These are phyloP conservation scores for Babesia caballi DNA, from an alignment of 169 alveolate species.

Conservation along the genomic window DNA sequence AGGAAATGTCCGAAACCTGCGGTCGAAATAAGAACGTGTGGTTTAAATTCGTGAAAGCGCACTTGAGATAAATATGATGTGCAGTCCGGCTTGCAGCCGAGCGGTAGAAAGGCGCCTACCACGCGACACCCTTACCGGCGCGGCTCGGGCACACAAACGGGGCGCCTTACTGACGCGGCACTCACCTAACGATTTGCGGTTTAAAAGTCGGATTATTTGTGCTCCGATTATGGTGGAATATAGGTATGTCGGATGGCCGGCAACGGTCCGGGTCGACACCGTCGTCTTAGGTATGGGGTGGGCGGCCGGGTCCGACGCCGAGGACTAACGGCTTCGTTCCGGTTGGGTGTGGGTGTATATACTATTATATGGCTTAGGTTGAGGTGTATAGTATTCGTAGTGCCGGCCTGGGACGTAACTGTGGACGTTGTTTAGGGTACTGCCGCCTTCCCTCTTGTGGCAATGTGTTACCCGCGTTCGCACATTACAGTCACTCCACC, in stretches of 20 bases:
- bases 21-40: too few relatives aligned
- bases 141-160: neutral
- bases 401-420: too few relatives aligned
- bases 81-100: neutral
- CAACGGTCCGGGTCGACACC: neutral
- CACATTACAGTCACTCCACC: too few relatives aligned
- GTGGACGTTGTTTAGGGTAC: too few relatives aligned
- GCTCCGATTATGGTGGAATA: neutral
- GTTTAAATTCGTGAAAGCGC: neutral
- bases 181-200: slow-evolving; percentile 14
- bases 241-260: neutral
- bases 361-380: too few relatives aligned
- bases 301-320: too few relatives aligned
- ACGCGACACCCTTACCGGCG: neutral
- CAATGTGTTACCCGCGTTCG: too few relatives aligned
- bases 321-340: too few relatives aligned
- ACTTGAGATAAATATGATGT: neutral
- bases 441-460: too few relatives aligned
- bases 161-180: neutral
- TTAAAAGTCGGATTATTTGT: neutral
- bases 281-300: slow-evolving; percentile 20
- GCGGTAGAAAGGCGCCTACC: too few relatives aligned
- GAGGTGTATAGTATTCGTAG: too few relatives aligned
- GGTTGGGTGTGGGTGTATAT: too few relatives aligned
- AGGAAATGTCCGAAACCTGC: slow-evolving; percentile 16